Evolutionary conservation across 2,329 filamentous ascomycete genomes (phyloP), one percentile per base, ranked within the genome.

Genomic region (Cladophialophora psammophila): DNA sequence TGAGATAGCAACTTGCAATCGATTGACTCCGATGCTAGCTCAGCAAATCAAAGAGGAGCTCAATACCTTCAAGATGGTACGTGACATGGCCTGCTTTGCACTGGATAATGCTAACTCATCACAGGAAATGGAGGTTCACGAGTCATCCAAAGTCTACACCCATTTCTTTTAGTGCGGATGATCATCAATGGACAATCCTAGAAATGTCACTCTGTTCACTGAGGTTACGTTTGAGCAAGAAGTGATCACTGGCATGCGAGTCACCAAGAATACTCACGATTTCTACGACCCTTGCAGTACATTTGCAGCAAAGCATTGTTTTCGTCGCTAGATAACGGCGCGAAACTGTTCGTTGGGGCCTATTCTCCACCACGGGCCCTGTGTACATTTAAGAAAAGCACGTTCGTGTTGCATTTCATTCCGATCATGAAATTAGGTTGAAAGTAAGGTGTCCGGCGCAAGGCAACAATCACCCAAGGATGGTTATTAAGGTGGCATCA

Each of bases 41-140:
- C 95, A 99, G 81, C 95, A 99, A 80, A 99, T 99, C 82, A 98
- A 98, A 82, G 95, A 99, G 82, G 95, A 99, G 82, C 87, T 99
- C 74, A 99, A 99, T 82, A 96, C 90, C 74, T 99, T 99, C 86
- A 99, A 99, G 80, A 99, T 99, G 95, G 93, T 95, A 83, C 69
- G 89, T 81, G 20, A 15, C 26, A 7, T 1, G 15, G 40, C n/a
- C 52, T 2, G 36, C 53, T 0, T 50, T 2, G 54, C 1, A 13
- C 63, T 60, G 64, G 72, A 68, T 40, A 36, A 54, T 57, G 69
- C 83, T 87, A 79, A 87, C 74, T 12, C 10, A 15, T 13, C 62
- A 45, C 69, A 98, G 95, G 95, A 99, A 84, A 99, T 99, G 95
- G 95, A 98, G 84, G 95, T 99, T 75, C 95, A 99, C 80, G 95